Evolutionary conservation across 495 filamentous ascomycete genomes (phyloP).

Genomic region (Penicillium simplicissimum): DNA sequence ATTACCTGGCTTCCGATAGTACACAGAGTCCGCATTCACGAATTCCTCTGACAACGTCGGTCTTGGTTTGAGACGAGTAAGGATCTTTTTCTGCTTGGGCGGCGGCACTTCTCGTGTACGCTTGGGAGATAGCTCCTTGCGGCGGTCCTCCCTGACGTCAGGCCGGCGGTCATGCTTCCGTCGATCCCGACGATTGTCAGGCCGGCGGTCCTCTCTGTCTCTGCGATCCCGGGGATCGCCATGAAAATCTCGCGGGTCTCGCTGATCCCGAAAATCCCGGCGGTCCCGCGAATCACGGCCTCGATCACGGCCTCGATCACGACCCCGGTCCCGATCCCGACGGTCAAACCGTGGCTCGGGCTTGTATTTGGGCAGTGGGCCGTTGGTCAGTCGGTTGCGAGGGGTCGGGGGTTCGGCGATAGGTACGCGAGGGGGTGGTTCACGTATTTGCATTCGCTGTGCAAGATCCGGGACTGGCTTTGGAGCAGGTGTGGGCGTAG

Average conservation of each 20-base stretch:
- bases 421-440: conserved; percentile 43
- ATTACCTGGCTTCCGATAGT: conserved; percentile 88
- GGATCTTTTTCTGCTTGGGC: conserved; percentile 63
- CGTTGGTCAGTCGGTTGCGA: conserved; percentile 40
- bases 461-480: conserved; percentile 71
- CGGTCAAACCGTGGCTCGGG: conserved; percentile 46
- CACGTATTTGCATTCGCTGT: conserved; percentile 64
- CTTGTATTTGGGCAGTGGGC: conserved; percentile 44
- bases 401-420: conserved; percentile 33
- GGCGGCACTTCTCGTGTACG: conserved; percentile 34
- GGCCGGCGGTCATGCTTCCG: conserved; percentile 29
- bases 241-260: conserved; percentile 51
- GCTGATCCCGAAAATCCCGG: conserved; percentile 47
- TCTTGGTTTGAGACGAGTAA: conserved; percentile 69
- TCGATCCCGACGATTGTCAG: conserved; percentile 42
- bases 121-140: conserved; percentile 38
- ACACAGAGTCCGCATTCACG: conserved; percentile 78
- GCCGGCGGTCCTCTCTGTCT: conserved; percentile 39
- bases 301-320: conserved; percentile 42
- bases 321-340: conserved; percentile 46
- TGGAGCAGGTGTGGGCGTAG: conserved; percentile 53
- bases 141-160: conserved; percentile 44
- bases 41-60: conserved; percentile 71
- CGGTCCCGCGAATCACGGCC: conserved; percentile 42
- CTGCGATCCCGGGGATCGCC: conserved; percentile 49